Evolutionary conservation across 305 asterid species (phyloP).

Genomic region (Fraxinus platypoda): DNA sequence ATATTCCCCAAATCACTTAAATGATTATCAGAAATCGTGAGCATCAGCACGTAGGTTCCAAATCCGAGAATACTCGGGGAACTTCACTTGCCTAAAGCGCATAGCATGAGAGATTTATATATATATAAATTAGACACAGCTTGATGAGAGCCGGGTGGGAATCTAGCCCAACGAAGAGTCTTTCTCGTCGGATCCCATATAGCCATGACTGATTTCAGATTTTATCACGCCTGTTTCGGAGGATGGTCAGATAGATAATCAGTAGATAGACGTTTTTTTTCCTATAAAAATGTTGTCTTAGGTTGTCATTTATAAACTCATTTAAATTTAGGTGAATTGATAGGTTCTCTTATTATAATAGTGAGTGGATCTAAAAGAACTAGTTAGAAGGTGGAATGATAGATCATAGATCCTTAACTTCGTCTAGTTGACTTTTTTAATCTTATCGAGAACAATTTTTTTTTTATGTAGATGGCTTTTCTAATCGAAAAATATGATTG

Average conservation of each 20-base stretch:
- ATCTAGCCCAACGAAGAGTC: background rate
- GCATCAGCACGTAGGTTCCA: background rate
- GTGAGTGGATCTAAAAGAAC: background rate
- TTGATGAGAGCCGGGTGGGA: background rate
- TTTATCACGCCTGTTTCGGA: background rate
- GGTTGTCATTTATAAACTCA: too few species aligned
- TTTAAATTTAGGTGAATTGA: too few species aligned
- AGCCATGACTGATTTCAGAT: background rate
- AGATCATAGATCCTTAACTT: background rate
- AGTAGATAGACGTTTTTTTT: too few species aligned
- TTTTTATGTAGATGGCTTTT: background rate
- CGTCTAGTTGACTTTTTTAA: background rate
- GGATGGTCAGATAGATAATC: background rate
- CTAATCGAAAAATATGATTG: background rate
- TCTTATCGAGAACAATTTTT: background rate
- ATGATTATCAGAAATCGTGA: too few species aligned
- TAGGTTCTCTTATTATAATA: too few species aligned
- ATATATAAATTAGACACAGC: too few species aligned
- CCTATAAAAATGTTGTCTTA: too few species aligned
- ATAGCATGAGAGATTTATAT: too few species aligned
- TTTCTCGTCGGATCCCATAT: background rate
- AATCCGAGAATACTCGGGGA: background rate
- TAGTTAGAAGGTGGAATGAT: background rate
- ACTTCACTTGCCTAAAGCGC: too few species aligned
- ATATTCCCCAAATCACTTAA: too few species aligned